Conservation (phyloP, 208 protist species). For the Leishmania amazonensis region DNA sequence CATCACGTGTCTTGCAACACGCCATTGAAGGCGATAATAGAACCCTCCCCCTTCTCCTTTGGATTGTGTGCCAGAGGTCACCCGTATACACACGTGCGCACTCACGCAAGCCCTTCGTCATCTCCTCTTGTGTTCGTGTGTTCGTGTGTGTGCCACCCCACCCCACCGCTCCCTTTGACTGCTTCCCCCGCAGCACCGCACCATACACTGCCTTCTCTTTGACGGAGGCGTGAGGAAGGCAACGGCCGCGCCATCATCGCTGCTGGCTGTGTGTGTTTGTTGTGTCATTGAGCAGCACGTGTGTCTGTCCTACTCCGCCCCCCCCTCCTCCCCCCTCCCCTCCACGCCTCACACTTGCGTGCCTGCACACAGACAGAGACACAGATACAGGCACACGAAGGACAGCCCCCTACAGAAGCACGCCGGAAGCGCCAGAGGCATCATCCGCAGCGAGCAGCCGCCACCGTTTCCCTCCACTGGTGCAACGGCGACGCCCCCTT, state of each 20-base stretch:
- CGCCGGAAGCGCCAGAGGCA: background rate
- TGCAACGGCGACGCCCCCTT: background rate
- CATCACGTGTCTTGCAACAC: conserved; percentile 3
- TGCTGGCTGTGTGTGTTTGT: background rate
- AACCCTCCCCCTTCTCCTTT: background rate
- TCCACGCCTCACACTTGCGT: background rate
- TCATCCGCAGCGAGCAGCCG: background rate
- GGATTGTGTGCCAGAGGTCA: background rate
- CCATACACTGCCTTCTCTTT: background rate
- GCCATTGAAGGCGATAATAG: background rate
- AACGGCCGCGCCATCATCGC: background rate
- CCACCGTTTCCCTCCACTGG: background rate
- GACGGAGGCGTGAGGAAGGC: background rate
- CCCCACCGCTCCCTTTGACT: background rate
- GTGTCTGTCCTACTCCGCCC: background rate
- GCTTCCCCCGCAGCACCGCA: background rate
- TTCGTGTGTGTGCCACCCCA: background rate
- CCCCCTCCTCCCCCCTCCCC: background rate
- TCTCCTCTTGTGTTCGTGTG: background rate
- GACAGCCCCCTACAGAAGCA: background rate
- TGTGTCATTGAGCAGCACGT: background rate
- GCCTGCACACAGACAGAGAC: background rate
- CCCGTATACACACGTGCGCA: background rate
- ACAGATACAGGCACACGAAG: background rate
- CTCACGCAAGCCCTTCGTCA: background rate